Conservation (phyloP, 805 yeast genomes). For the Vanderwaltozyma polyspora region DNA sequence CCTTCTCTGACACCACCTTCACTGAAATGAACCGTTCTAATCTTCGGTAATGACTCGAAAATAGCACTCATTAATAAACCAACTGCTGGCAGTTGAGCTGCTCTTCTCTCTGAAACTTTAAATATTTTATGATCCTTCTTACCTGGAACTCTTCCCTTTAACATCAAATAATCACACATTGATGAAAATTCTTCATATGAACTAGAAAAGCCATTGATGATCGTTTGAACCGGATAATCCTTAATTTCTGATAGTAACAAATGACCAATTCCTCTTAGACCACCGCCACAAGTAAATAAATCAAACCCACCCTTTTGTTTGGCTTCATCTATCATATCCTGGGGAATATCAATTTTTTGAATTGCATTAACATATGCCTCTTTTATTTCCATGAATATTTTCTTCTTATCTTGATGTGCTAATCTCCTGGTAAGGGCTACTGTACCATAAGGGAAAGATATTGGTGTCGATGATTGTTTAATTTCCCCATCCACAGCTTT, state of each 20-base stretch:
- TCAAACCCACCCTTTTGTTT: constrained; percentile 47
- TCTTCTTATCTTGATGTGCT: constrained; percentile 38
- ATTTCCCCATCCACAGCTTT: constrained; percentile 45
- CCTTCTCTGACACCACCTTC: constrained; percentile 79
- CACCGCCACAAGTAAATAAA: constrained; percentile 64
- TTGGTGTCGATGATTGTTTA: constrained; percentile 43
- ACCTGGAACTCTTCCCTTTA: constrained; percentile 39
- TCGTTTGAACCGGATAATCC: constrained; percentile 57
- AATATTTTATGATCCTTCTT: constrained; percentile 37
- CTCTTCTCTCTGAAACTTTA: constrained; percentile 55
- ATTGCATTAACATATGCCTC: constrained; percentile 41
- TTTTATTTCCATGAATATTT: constrained; percentile 42
- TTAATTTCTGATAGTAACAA: constrained; percentile 39
- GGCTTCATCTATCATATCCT: constrained; percentile 39
- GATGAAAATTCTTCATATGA: constrained; percentile 40
- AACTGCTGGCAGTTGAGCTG: constrained; percentile 58
- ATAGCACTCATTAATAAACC: constrained; percentile 53
- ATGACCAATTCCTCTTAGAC: constrained; percentile 60
- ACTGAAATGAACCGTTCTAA: constrained; percentile 53
- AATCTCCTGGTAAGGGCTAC: constrained; percentile 52
- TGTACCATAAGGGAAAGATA: constrained; percentile 64
- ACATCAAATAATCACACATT: constrained; percentile 39
- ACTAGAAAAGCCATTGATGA: constrained; percentile 58
- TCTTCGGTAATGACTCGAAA: constrained; percentile 46
- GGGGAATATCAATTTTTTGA: constrained; percentile 41